Percentiles rank a stretch among this genome's conserved stretches.
These are phyloP conservation scores for Flaveria sonorensis DNA, from an alignment of 129 eudicot genomes.

Conservation along the genomic window DNA sequence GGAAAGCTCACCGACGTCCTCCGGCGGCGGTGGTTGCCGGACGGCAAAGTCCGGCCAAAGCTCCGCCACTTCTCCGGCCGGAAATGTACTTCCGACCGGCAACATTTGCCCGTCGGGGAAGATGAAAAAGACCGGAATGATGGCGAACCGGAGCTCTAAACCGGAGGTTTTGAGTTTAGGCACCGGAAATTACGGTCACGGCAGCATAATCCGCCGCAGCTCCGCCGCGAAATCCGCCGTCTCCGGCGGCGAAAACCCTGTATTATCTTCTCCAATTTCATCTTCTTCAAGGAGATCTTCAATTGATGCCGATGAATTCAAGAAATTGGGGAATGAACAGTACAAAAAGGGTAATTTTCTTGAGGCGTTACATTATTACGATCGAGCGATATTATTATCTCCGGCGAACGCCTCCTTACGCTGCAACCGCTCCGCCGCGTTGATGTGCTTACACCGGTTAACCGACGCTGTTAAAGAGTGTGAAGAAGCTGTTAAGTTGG, in stretches of 20 bases:
- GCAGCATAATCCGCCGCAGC: slow-evolving; percentile 84
- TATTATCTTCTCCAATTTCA: not conserved
- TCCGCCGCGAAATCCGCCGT: slow-evolving; percentile 20
- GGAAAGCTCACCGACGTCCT: slow-evolving; percentile 65
- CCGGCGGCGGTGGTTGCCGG: slow-evolving; percentile 37
- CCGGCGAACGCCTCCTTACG: slow-evolving; percentile 71
- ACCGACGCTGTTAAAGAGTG: slow-evolving; percentile 70
- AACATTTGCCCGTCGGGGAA: slow-evolving; percentile 75
- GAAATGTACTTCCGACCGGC: slow-evolving; percentile 66
- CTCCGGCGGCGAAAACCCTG: slow-evolving; percentile 8
- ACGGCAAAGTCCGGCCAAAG: slow-evolving; percentile 44
- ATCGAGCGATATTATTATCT: slow-evolving; percentile 54
- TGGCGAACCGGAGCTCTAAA: slow-evolving; percentile 45
- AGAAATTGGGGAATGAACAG: slow-evolving; percentile 61
- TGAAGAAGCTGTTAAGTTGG: slow-evolving; percentile 77
- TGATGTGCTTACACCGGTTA: slow-evolving; percentile 64
- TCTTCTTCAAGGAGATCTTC: slow-evolving; percentile 14
- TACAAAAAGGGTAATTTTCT: slow-evolving; percentile 52
- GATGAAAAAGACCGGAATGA: slow-evolving; percentile 59
- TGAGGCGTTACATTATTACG: slow-evolving; percentile 71
- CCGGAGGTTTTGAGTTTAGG: slow-evolving; percentile 72
- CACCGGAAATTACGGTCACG: slow-evolving; percentile 78
- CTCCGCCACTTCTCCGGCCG: slow-evolving; percentile 62
- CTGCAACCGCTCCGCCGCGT: slow-evolving; percentile 71
- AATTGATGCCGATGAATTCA: slow-evolving; percentile 64